These are phyloP conservation scores for Populus hybrid DNA, from an alignment of 441 rosid species.

Conservation along the genomic window DNA sequence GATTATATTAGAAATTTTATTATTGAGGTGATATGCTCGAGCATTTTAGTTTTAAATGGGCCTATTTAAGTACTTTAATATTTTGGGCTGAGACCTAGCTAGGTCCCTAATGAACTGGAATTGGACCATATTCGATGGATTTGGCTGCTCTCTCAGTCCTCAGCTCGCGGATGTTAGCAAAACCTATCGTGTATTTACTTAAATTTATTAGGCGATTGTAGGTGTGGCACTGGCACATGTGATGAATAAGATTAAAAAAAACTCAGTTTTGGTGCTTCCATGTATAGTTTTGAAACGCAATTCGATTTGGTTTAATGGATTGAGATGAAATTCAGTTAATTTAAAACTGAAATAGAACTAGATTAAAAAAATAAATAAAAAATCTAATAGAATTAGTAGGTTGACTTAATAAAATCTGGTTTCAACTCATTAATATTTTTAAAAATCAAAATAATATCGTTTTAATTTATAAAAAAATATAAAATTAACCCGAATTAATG, in stretches of 20 bases:
- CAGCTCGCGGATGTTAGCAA: background rate
- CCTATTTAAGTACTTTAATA: background rate
- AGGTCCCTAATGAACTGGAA: background rate
- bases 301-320: rapidly evolving
- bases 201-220: too few species aligned
- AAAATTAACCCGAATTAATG: rapidly evolving
- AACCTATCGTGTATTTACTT: too few species aligned
- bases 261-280: too few species aligned
- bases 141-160: background rate
- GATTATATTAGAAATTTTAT: background rate
- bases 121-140: background rate
- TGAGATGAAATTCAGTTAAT: rapidly evolving
- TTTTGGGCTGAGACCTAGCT: background rate
- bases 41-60: background rate
- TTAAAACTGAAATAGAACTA: rapidly evolving
- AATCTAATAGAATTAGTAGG: rapidly evolving
- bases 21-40: background rate
- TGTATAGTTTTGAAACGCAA: too few species aligned
- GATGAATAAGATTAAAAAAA: too few species aligned
- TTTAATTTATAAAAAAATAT: too few species aligned
- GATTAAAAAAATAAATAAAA: too few species aligned
- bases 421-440: too few species aligned
- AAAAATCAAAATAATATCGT: rapidly evolving
- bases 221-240: too few species aligned
- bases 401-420: rapidly evolving